Evolutionary conservation across 2,329 filamentous ascomycete species (phyloP).

Genomic region (Periconia digitata): DNA sequence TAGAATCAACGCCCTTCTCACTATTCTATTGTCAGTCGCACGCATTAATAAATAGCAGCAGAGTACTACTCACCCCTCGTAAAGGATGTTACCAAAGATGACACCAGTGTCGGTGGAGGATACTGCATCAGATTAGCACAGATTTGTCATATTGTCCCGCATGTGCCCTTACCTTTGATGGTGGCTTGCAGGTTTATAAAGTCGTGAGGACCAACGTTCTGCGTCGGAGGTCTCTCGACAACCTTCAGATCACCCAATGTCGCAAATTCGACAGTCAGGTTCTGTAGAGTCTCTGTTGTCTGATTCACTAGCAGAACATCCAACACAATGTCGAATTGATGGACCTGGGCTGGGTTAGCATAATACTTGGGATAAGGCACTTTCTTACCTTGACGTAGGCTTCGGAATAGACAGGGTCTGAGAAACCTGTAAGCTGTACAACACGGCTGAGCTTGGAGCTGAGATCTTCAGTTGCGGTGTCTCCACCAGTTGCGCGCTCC

Average conservation of each 20-base stretch:
- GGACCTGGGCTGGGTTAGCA: slow-evolving; percentile 51
- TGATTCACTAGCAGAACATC: slow-evolving; percentile 97
- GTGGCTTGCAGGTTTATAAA: slow-evolving; percentile 99
- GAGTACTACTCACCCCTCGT: slow-evolving; percentile 65
- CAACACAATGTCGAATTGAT: slow-evolving; percentile 97
- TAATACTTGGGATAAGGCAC: too few relatives aligned
- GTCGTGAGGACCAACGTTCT: slow-evolving; percentile 92
- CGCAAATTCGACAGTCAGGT: slow-evolving; percentile 97
- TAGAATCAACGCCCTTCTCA: slow-evolving; percentile 63
- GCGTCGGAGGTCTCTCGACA: slow-evolving; percentile 92
- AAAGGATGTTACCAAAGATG: slow-evolving; percentile 98
- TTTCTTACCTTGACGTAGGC: slow-evolving; percentile 82
- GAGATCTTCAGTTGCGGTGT: slow-evolving; percentile 79
- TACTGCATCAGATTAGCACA: slow-evolving; percentile 52
- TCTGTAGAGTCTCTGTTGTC: slow-evolving; percentile 93
- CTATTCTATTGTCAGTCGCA: slow-evolving; percentile 72
- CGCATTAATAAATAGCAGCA: neutral
- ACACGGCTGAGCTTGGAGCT: slow-evolving; percentile 94
- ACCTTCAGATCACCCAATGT: slow-evolving; percentile 97
- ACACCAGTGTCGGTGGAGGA: slow-evolving; percentile 97
- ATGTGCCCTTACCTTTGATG: slow-evolving; percentile 80
- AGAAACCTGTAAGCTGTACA: slow-evolving; percentile 97
- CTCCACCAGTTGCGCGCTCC: slow-evolving; percentile 91
- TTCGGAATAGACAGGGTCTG: slow-evolving; percentile 97
- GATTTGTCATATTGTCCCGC: neutral